Conservation (phyloP, 768 basidiomycete species). For the Boletus huronensis region DNA sequence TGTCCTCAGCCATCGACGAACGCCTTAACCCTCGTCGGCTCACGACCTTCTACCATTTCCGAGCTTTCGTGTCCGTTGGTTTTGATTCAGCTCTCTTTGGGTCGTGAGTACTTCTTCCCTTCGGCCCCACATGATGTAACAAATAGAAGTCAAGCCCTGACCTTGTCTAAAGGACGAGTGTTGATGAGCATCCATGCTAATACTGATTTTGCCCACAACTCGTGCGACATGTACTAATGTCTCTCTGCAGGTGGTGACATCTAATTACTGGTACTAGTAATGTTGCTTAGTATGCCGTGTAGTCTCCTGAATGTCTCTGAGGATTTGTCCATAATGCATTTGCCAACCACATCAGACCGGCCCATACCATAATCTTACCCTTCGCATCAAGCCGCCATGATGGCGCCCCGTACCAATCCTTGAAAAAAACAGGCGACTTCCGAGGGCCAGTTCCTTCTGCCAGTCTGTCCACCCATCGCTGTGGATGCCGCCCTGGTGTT, state of each 20-base stretch:
- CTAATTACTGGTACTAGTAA: neutral
- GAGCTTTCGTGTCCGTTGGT: constrained; percentile 37
- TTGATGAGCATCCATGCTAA: constrained; percentile 90
- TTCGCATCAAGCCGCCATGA: constrained; percentile 40
- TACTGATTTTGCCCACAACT: constrained; percentile 48
- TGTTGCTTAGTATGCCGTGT: constrained; percentile 1
- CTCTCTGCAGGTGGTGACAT: constrained; percentile 2
- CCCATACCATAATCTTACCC: constrained; percentile 39
- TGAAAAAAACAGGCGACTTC: constrained; percentile 22
- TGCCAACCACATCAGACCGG: constrained; percentile 56
- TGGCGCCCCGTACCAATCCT: constrained; percentile 30
- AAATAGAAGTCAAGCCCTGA: constrained; percentile 94
- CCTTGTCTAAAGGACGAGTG: constrained; percentile 64
- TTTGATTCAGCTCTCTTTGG: neutral
- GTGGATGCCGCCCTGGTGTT: constrained; percentile 36
- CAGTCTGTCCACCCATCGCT: constrained; percentile 51
- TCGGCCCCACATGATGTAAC: constrained; percentile 50
- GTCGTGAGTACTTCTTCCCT: constrained; percentile 35
- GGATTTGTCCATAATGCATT: constrained; percentile 57
- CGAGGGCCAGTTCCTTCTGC: constrained; percentile 32
- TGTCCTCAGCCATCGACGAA: constrained; percentile 46
- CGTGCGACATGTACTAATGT: constrained; percentile 16
- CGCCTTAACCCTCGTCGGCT: constrained; percentile 52
- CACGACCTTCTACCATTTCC: constrained; percentile 73
- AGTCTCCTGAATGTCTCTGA: neutral